Conservation (phyloP, 495 filamentous ascomycete species). For the Staphylotrichum longicolle region DNA sequence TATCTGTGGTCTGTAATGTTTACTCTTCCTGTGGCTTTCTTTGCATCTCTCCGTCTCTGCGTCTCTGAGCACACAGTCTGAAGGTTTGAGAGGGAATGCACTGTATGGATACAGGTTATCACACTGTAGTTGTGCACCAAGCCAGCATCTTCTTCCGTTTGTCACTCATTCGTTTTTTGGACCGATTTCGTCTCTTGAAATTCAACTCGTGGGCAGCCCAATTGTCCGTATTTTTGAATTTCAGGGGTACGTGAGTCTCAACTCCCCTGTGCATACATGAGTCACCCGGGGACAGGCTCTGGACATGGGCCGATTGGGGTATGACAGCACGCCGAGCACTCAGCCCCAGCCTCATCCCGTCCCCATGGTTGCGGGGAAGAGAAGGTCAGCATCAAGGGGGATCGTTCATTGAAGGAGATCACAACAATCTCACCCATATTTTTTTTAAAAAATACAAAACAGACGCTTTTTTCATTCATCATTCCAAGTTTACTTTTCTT, state of each 20-base stretch:
- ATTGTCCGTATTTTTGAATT: background rate
- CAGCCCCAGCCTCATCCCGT: slow-evolving; percentile 14
- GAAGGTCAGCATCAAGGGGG: background rate
- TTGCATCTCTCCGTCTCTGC: no score
- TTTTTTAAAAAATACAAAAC: no score
- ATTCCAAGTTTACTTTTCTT: no score
- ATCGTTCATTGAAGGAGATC: no score
- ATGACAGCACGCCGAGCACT: slow-evolving; percentile 8
- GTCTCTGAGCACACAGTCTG: background rate
- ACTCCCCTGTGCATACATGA: slow-evolving; percentile 1
- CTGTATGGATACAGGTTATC: background rate
- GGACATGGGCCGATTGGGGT: background rate
- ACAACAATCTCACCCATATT: no score
- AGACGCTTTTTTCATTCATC: no score
- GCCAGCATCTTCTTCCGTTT: no score
- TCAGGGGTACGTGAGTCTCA: background rate
- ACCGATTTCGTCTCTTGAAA: no score
- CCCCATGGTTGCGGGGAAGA: slow-evolving; percentile 1
- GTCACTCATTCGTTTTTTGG: no score
- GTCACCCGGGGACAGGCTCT: slow-evolving; percentile 18
- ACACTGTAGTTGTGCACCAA: background rate
- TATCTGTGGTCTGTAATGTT: slow-evolving; percentile 8
- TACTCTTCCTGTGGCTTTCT: background rate
- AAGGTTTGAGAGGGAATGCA: background rate
- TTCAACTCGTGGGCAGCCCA: no score